These are phyloP conservation scores for Deuterostichococcus epilithicus DNA, from an alignment of 139 green algal species.

Conservation along the genomic window DNA sequence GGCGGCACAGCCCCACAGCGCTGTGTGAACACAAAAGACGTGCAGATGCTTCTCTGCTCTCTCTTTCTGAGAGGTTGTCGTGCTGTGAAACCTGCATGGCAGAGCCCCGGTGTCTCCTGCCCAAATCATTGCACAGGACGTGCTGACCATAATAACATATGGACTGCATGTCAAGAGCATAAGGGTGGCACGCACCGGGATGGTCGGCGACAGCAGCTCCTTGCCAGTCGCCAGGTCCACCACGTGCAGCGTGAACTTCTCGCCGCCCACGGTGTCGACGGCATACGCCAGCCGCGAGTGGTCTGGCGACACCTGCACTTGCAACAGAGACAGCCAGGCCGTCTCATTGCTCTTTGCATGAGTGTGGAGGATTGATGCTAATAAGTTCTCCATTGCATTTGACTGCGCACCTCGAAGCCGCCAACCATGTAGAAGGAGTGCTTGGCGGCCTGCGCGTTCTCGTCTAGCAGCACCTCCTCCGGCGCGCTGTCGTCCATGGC, in stretches of 20 bases:
- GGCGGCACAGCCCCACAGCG: too few relatives aligned
- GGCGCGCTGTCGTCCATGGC: constrained; percentile 25
- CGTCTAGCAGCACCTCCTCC: constrained; percentile 67
- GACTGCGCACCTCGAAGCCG: constrained; percentile 18
- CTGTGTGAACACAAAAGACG: too few relatives aligned
- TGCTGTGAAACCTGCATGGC: too few relatives aligned
- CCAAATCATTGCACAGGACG: too few relatives aligned
- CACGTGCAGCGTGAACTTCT: constrained; percentile 82
- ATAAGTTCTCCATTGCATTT: background rate
- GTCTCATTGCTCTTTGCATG: too few relatives aligned
- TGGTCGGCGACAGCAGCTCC: constrained; percentile 51
- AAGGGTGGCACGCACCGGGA: constrained; percentile 23
- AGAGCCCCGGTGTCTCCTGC: too few relatives aligned
- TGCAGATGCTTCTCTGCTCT: too few relatives aligned
- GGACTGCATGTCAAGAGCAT: too few relatives aligned
- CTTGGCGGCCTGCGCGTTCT: constrained; percentile 48
- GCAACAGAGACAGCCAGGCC: too few relatives aligned
- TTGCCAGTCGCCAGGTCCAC: constrained; percentile 54
- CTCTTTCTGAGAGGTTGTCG: too few relatives aligned
- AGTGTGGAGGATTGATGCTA: too few relatives aligned
- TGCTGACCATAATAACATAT: too few relatives aligned
- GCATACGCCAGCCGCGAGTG: constrained; percentile 62
- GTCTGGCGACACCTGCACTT: constrained; percentile 45
- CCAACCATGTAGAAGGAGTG: constrained; percentile 57
- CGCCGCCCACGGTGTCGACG: constrained; percentile 72